Evolutionary conservation across 169 alveolate genomes (phyloP), one percentile per base, ranked within the genome.

Genomic region (Ichthyophthirius multifiliis): DNA sequence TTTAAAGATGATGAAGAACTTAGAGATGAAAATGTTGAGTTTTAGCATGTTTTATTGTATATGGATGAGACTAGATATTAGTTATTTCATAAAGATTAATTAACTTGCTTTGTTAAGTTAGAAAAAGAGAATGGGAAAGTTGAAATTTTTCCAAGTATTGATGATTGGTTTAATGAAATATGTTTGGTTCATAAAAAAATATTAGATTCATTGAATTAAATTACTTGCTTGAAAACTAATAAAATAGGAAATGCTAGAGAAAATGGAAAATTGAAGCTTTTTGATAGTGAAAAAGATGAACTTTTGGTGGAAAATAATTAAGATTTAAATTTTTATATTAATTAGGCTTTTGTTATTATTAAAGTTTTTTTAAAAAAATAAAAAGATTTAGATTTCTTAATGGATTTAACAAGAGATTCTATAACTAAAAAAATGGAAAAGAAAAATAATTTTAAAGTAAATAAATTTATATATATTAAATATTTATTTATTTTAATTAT

Each of bases 201-300:
- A 1, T 27, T 55, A 5, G 76, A 43, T 32, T 87, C 81, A 34
- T 67, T 88, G 37, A 64, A 80, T 5, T 32, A 75, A 16, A 85
- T 84, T 20, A 88, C 86, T 9, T 88, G 93, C 47, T 76, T 88
- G 77, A 74, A 82, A 37, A 82, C 90, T 4, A 74, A 75, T 39
- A 85, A 84, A 44, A 84, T 88, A n/a, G 93, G 90, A 9, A 47
- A 75, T 44, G 88, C 93, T 5, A 67, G 93, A 43, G 83, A 81
- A 34, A 75, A 55, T 48, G 47, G 46, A 34, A 75, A 44, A 31
- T 71, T 88, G 48, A 74, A 88, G 45, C 67, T 88, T 6, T 83
- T 88, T 74, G 85, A 73, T 4, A 65, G 45, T 27, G 48, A 44
- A 13, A 67, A 76, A 23, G 93, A 85, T 65, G 43, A 37, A 16